Evolutionary conservation across 352 stramenopile genomes (phyloP).

Genomic region (Globisporangium recalcitrans): DNA sequence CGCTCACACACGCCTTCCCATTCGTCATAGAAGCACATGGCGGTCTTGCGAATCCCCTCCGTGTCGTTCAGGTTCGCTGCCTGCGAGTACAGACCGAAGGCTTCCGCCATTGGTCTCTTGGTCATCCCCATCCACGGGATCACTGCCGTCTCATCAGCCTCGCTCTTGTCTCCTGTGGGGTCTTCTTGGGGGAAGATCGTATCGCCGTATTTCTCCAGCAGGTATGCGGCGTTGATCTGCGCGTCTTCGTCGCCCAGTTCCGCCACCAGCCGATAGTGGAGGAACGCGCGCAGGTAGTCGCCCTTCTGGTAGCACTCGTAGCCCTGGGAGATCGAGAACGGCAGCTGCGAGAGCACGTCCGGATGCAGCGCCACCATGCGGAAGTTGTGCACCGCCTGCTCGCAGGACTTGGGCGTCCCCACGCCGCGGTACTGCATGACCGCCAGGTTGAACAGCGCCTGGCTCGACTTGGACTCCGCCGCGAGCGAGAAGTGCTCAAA

Average conservation of each 20-base stretch:
- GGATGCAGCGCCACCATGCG: constrained; percentile 56
- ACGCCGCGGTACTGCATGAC: constrained; percentile 68
- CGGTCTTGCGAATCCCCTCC: constrained; percentile 65
- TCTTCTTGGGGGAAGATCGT: constrained; percentile 24
- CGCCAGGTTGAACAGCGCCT: constrained; percentile 64
- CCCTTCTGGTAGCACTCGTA: constrained; percentile 59
- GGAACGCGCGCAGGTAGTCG: constrained; percentile 58
- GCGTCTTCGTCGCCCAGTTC: constrained; percentile 65
- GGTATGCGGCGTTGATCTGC: constrained; percentile 62
- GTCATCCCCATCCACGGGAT: constrained; percentile 22
- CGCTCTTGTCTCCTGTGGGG: constrained; percentile 8
- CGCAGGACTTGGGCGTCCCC: constrained; percentile 45
- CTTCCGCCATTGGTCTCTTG: constrained; percentile 37
- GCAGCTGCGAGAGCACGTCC: constrained; percentile 36
- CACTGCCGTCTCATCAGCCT: not conserved
- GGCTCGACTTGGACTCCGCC: constrained; percentile 40
- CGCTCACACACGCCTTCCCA: constrained; percentile 49
- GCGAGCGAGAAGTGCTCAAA: constrained; percentile 63
- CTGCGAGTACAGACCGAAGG: constrained; percentile 47
- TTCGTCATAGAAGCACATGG: constrained; percentile 52
- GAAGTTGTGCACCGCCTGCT: constrained; percentile 45
- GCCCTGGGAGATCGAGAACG: constrained; percentile 63
- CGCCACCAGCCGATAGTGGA: constrained; percentile 60
- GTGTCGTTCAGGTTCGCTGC: constrained; percentile 61
- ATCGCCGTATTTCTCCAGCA: constrained; percentile 55